Percentiles rank a stretch among this genome's conserved stretches.
Conservation (phyloP, 2,329 filamentous ascomycete species). For the Trichoderma sp. region DNA sequence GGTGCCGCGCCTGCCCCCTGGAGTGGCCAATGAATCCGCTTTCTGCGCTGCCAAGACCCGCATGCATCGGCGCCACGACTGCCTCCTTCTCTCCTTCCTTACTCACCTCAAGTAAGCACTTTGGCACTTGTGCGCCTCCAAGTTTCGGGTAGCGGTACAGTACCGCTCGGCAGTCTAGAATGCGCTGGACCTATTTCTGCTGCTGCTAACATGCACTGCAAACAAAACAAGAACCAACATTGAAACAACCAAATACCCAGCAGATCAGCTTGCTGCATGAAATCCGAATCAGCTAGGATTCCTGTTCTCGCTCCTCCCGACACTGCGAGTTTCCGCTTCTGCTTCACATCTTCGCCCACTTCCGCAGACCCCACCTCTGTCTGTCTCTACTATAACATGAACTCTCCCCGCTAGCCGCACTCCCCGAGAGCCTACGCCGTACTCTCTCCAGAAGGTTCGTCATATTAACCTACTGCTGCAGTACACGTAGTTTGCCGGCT, state of each 20-base stretch:
- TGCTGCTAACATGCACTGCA: background rate
- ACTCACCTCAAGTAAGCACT: constrained; percentile 14
- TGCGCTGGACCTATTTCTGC: background rate
- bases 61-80: constrained; percentile 18
- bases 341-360: background rate
- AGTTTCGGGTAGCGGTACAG: background rate
- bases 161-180: background rate
- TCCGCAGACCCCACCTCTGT: background rate
- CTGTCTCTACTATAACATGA: background rate
- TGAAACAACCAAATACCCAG: background rate
- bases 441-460: background rate
- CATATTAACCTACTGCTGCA: background rate
- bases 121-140: background rate
- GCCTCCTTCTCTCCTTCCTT: background rate
- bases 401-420: background rate
- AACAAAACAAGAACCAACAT: background rate
- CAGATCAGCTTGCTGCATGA: background rate
- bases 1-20: constrained; percentile 5
- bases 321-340: constrained; percentile 10
- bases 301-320: background rate
- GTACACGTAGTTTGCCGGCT: background rate
- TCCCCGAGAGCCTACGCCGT: background rate
- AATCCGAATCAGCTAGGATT: background rate
- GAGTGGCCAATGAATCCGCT: constrained; percentile 7
- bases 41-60: background rate